These are phyloP conservation scores for Trematosphaeria pertusa DNA, from an alignment of 2,329 filamentous ascomycete genomes.

Conservation along the genomic window DNA sequence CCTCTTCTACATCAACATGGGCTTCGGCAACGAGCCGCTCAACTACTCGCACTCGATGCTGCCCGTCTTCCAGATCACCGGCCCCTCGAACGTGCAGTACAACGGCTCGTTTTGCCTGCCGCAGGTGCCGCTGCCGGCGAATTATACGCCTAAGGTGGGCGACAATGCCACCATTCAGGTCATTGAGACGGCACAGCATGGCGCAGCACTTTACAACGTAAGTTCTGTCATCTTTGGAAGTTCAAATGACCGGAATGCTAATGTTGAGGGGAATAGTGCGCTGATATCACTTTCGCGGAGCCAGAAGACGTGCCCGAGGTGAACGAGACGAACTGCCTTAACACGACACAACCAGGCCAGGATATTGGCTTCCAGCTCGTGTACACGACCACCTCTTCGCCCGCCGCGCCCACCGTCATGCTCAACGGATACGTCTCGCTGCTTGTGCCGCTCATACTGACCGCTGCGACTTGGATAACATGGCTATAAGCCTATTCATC, in stretches of 20 bases:
- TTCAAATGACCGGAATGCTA: too few species aligned
- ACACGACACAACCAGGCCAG: slow-evolving; percentile 63
- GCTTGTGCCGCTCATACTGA: slow-evolving; percentile 35
- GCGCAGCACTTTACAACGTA: slow-evolving; percentile 82
- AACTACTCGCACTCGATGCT: slow-evolving; percentile 92
- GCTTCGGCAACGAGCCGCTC: slow-evolving; percentile 77
- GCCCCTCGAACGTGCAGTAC: slow-evolving; percentile 83
- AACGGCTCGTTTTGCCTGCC: slow-evolving; percentile 88
- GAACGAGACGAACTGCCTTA: slow-evolving; percentile 86
- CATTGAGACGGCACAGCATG: slow-evolving; percentile 82
- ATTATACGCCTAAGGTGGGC: slow-evolving; percentile 75
- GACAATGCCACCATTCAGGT: slow-evolving; percentile 91
- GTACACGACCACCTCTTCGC: slow-evolving; percentile 63
- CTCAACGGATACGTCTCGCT: slow-evolving; percentile 36
- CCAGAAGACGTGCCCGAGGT: slow-evolving; percentile 78
- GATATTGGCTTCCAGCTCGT: slow-evolving; percentile 75
- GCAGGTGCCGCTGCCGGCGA: slow-evolving; percentile 81
- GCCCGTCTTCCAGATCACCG: slow-evolving; percentile 79
- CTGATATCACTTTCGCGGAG: slow-evolving; percentile 90
- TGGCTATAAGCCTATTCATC: slow-evolving; percentile 23
- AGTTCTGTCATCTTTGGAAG: too few species aligned
- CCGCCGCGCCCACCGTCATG: slow-evolving; percentile 31
- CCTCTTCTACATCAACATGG: slow-evolving; percentile 89
- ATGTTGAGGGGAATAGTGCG: too few species aligned
- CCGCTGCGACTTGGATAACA: slow-evolving; percentile 33